phyloP scores from a whole-genome alignment of 2,329 filamentous ascomycete genomes.

The Hypoxylon sp. region DNA sequence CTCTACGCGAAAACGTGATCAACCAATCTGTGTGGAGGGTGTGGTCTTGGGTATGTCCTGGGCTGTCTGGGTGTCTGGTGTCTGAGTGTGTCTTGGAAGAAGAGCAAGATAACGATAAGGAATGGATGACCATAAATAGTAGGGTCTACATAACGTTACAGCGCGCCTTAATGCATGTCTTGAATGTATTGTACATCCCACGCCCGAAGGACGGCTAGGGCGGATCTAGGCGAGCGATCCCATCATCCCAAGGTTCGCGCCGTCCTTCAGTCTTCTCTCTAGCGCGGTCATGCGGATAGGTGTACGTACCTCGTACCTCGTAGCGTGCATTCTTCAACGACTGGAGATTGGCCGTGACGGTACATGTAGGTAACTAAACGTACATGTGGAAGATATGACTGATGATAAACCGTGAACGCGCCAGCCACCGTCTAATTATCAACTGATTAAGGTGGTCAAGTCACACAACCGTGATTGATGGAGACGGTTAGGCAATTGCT shows the following conservation, averaged over 20 bases:
- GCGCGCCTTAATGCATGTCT: constrained; percentile 21
- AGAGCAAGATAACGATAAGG: constrained; percentile 40
- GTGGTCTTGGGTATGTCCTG: too few relatives aligned
- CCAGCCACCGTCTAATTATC: constrained; percentile 27
- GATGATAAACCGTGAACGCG: constrained; percentile 33
- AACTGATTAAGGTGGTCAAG: constrained; percentile 20
- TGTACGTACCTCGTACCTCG: constrained; percentile 6
- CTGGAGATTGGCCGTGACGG: constrained; percentile 19
- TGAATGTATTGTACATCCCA: constrained; percentile 18
- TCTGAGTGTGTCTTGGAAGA: constrained; percentile 32
- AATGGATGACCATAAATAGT: constrained; percentile 43
- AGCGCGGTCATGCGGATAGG: constrained; percentile 35
- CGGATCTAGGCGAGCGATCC: constrained; percentile 44
- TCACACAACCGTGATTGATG: constrained; percentile 26
- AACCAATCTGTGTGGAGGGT: constrained; percentile 33
- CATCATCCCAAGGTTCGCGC: constrained; percentile 31
- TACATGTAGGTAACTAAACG: not conserved
- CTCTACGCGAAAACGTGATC: constrained; percentile 48
- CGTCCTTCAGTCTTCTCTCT: constrained; percentile 18
- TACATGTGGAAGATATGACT: not conserved
- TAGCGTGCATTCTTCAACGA: not conserved
- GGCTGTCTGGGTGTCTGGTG: not conserved
- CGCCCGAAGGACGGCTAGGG: constrained; percentile 38
- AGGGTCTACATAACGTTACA: constrained; percentile 25
- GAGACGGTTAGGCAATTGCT: constrained; percentile 37